Evolutionary conservation across 345 rosid genomes (phyloP).

Genomic region (Dipteronia dyeriana): DNA sequence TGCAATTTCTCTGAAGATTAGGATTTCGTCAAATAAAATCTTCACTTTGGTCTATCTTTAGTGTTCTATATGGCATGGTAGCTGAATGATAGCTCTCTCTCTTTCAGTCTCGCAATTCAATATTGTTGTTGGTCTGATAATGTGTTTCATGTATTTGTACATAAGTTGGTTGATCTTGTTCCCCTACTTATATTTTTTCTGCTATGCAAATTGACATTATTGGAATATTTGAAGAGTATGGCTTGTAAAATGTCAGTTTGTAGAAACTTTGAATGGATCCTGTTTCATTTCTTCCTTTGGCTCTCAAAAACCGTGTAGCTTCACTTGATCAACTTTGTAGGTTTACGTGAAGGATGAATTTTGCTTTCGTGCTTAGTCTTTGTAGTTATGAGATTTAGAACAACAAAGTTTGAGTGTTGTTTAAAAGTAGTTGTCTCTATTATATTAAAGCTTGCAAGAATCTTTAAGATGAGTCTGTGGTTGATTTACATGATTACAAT

Average conservation of each 20-base stretch:
- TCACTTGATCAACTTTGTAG: background rate
- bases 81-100: background rate
- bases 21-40: no score
- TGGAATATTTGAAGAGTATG: no score
- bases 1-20: no score
- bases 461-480: background rate
- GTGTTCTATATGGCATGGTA: background rate
- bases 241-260: no score
- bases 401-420: no score
- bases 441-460: background rate
- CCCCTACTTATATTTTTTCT: no score
- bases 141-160: background rate
- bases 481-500: background rate
- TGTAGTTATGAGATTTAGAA: conserved; percentile 9
- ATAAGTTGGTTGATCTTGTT: no score
- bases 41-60: background rate
- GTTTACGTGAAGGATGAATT: background rate
- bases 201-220: no score
- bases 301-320: background rate
- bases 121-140: background rate
- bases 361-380: background rate
- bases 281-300: no score
- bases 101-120: background rate
- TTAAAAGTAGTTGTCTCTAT: background rate
- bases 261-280: no score